Conservation (phyloP, 1,139 yeast genomes). For the Blastobotrys persicus region DNA sequence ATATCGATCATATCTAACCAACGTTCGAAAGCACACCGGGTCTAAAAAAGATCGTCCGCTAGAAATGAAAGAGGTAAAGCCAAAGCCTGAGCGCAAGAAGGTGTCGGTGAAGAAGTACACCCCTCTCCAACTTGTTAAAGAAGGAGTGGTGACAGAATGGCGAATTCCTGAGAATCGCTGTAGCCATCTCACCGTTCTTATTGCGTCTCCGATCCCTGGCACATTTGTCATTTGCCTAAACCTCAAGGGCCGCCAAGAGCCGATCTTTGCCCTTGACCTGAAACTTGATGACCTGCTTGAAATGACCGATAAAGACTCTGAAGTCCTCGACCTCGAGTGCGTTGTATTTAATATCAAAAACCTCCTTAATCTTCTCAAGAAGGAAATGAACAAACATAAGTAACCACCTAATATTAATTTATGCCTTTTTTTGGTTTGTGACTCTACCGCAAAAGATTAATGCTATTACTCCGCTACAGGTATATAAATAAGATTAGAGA, state of each 20-base stretch:
- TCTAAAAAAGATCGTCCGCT: constrained; percentile 32
- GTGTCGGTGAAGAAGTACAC: constrained; percentile 36
- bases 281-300: constrained; percentile 40
- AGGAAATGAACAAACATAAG: constrained; percentile 26
- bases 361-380: constrained; percentile 28
- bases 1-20: constrained; percentile 38
- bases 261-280: constrained; percentile 35
- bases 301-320: constrained; percentile 33
- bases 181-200: constrained; percentile 28
- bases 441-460: no score
- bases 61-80: constrained; percentile 23
- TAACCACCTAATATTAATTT: constrained; percentile 1
- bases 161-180: constrained; percentile 32
- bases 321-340: constrained; percentile 35
- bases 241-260: constrained; percentile 36
- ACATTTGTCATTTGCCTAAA: constrained; percentile 38
- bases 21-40: constrained; percentile 40
- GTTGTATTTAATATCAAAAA: constrained; percentile 33
- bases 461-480: no score
- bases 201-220: constrained; percentile 39
- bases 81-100: constrained; percentile 21
- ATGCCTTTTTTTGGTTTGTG: no score
- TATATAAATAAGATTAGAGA: neutral
- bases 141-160: constrained; percentile 35
- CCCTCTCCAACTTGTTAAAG: constrained; percentile 34